Evolutionary conservation across 345 rosid genomes (phyloP).

Genomic region (Stellera chamaejasme): DNA sequence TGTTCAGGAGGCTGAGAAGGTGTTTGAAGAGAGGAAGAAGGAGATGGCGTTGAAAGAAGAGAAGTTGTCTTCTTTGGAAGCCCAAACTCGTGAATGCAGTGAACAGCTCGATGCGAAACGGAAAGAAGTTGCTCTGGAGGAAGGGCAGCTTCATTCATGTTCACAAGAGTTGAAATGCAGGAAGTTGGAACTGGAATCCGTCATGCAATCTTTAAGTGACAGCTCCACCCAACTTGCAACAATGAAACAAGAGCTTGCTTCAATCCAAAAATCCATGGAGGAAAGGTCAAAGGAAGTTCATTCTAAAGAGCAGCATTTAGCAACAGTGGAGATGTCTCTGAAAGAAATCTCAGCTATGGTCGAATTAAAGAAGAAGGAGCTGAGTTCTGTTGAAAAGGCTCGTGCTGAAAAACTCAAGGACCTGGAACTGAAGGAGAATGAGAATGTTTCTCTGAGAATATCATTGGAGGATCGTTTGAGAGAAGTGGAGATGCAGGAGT

Average conservation of each 20-base stretch:
- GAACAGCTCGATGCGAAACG: neutral
- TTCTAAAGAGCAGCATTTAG: slow-evolving; percentile 5
- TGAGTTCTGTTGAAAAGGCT: slow-evolving; percentile 4
- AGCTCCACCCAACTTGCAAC: neutral
- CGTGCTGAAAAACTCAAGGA: slow-evolving; percentile 9
- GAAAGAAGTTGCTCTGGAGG: neutral
- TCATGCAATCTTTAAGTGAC: neutral
- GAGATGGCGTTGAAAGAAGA: slow-evolving; percentile 12
- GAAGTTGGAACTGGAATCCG: neutral
- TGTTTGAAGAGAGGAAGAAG: neutral
- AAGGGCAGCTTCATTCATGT: neutral
- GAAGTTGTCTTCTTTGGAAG: neutral
- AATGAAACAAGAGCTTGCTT: slow-evolving; percentile 7
- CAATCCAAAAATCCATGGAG: slow-evolving; percentile 11
- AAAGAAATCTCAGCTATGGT: neutral
- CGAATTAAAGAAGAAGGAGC: slow-evolving; percentile 6
- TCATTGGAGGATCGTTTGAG: slow-evolving; percentile 10
- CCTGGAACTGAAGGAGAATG: slow-evolving; percentile 18
- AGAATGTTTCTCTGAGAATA: slow-evolving; percentile 11
- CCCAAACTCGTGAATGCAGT: neutral
- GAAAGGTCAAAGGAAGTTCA: slow-evolving; percentile 7
- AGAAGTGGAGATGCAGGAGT: neutral
- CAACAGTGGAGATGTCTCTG: neutral
- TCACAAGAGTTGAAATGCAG: neutral
- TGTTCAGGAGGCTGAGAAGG: slow-evolving; percentile 4